Evolutionary conservation across 2,329 filamentous ascomycete species (phyloP), one percentile per base, ranked within the genome.

Genomic region (Penicillium glabrum): DNA sequence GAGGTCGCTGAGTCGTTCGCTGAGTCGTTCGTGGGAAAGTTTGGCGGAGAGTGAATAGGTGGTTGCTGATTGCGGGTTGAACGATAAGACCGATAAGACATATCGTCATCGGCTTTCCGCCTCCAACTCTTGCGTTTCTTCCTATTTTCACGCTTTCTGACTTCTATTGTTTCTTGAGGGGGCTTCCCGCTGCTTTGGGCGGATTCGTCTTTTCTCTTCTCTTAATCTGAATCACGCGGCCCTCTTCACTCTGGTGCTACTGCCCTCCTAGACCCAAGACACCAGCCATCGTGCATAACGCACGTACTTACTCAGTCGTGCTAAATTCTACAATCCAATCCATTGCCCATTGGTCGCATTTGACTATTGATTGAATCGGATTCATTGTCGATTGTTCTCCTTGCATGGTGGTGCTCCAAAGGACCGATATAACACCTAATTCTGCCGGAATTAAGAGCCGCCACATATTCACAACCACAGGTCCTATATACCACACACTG

Each of bases 361-460:
- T 24, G 27, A 53, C 52, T 10, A 48, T 45, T 39, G 46, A 53
- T 44, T 33, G 16, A 24, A 45, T 14, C 21, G 10, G 14, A 27
- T 8, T 8, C 16, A 14, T 23, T 13, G 21, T 31, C 19, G 3
- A 9, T 10, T 21, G n/a, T 23, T 47, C 4, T 7, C 19, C n/a
- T 33, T 47, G 19, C 27, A 16, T 31, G 33, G 27, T 23, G 26
- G 29, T 23, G 26, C 24, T 21, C 19, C 14, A 23, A 41, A 14
- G 7, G 24, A n/a, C 33, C n/a, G 19, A 21, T 27, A 16, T 39
- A 50, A 2, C 26, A 50, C 29, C 35, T 9, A 23, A 19, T 27
- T 46, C 35, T 27, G 51, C 54, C 58, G 54, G 58, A 58, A 56
- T 46, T 53, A 7, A 55, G 46, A 54, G 51, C 58, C 56, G 54